phyloP scores from a whole-genome alignment of 495 filamentous ascomycete species.

The Neurospora africana region DNA sequence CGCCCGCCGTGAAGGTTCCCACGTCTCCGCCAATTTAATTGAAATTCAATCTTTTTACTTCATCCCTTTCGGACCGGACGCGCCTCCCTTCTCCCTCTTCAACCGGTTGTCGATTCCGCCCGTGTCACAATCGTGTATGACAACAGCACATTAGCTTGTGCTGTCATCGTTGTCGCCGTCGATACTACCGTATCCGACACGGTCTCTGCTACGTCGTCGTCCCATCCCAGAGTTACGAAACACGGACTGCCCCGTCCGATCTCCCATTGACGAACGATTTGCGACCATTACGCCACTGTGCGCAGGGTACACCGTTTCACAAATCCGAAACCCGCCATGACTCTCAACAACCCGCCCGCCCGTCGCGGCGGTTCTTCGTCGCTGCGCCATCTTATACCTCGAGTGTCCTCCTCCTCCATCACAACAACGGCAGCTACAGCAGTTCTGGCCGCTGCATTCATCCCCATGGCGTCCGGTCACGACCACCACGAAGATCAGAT shows the following conservation, averaged over 20 bases:
- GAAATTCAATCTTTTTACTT: neutral
- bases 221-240: neutral
- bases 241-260: neutral
- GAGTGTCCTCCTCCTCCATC: neutral
- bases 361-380: neutral
- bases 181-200: neutral
- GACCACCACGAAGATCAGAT: conserved; percentile 68
- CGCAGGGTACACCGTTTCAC: neutral
- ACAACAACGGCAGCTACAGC: conserved; percentile 3
- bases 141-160: neutral
- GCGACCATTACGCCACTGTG: neutral
- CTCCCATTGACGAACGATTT: neutral
- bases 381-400: conserved; percentile 1
- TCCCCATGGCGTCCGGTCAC: conserved; percentile 46
- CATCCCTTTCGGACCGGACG: neutral
- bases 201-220: neutral
- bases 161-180: neutral
- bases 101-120: neutral
- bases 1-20: neutral
- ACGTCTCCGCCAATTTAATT: neutral
- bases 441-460: conserved; percentile 13
- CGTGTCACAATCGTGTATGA: neutral
- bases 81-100: neutral
- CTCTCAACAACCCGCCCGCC: neutral
- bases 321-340: conserved; percentile 12